Evolutionary conservation across 2,329 filamentous ascomycete species (phyloP).

Genomic region (Shiraia sp.): DNA sequence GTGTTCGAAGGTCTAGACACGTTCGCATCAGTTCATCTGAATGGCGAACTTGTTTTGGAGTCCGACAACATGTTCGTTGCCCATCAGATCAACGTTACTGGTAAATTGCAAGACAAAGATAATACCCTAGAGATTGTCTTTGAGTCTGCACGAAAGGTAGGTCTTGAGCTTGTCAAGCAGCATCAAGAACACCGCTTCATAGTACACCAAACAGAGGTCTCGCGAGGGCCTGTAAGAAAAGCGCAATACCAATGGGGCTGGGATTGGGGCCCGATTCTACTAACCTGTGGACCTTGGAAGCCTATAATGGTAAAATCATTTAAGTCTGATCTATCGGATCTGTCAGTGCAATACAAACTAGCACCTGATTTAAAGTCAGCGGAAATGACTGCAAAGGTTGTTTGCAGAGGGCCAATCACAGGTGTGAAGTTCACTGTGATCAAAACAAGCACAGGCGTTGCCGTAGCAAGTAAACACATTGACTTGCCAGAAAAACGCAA

Average conservation of each 20-base stretch:
- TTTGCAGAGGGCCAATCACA: conserved; percentile 1
- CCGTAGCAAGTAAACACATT: background rate
- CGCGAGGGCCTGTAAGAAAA: conserved; percentile 58
- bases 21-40: conserved; percentile 61
- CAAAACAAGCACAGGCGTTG: background rate
- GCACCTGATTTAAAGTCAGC: conserved; percentile 20
- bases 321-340: conserved; percentile 64
- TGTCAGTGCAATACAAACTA: conserved; percentile 65
- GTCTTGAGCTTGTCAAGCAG: conserved; percentile 55
- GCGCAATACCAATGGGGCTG: conserved; percentile 56
- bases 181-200: conserved; percentile 59
- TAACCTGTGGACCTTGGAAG: conserved; percentile 63
- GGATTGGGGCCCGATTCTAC: conserved; percentile 56
- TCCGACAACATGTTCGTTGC: conserved; percentile 67
- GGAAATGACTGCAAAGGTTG: background rate
- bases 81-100: conserved; percentile 58
- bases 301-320: conserved; percentile 73
- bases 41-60: conserved; percentile 56
- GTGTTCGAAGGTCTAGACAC: conserved; percentile 68
- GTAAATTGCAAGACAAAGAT: conserved; percentile 39
- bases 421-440: conserved; percentile 1
- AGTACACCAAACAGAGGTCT: conserved; percentile 46
- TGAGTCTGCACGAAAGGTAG: conserved; percentile 56
- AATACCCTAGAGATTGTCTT: conserved; percentile 62
- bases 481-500: background rate